These are phyloP conservation scores for Suhomyces kilbournensis DNA, from an alignment of 805 yeast species.

Conservation along the genomic window DNA sequence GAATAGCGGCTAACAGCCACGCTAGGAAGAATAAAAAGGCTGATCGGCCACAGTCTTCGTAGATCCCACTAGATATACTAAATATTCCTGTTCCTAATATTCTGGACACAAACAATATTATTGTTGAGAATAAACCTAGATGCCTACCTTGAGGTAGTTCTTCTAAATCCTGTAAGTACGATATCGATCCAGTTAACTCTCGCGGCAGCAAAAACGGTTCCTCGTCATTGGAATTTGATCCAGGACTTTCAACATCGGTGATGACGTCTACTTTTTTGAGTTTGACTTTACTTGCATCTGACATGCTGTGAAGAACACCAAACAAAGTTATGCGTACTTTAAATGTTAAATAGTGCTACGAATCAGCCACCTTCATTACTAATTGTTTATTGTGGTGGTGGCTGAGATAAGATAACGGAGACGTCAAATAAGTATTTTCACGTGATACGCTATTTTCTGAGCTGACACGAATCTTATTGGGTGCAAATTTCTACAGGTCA, in stretches of 20 bases:
- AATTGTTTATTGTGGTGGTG: slow-evolving; percentile 4
- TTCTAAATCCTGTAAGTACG: slow-evolving; percentile 35
- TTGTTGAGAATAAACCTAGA: slow-evolving; percentile 64
- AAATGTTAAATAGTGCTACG: neutral
- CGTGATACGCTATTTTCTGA: slow-evolving; percentile 1
- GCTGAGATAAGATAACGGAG: slow-evolving; percentile 8
- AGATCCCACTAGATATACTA: slow-evolving; percentile 67
- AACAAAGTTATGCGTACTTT: neutral
- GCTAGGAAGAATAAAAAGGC: slow-evolving; percentile 55
- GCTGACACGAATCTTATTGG: too few relatives aligned
- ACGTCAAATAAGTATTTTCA: slow-evolving; percentile 1
- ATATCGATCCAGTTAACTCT: slow-evolving; percentile 6
- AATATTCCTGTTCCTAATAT: slow-evolving; percentile 79
- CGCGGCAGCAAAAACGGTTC: neutral
- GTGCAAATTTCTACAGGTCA: too few relatives aligned
- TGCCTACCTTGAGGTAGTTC: slow-evolving; percentile 74
- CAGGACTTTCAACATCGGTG: neutral
- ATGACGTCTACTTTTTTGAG: neutral
- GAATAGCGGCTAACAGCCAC: slow-evolving; percentile 60
- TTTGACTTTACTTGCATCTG: neutral
- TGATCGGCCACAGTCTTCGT: slow-evolving; percentile 66
- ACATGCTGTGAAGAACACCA: neutral
- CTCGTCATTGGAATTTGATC: slow-evolving; percentile 4
- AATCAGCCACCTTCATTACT: neutral
- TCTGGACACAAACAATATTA: slow-evolving; percentile 60